phyloP scores from a whole-genome alignment of 108 stramenopile species.

The Skeletonema potamos region DNA sequence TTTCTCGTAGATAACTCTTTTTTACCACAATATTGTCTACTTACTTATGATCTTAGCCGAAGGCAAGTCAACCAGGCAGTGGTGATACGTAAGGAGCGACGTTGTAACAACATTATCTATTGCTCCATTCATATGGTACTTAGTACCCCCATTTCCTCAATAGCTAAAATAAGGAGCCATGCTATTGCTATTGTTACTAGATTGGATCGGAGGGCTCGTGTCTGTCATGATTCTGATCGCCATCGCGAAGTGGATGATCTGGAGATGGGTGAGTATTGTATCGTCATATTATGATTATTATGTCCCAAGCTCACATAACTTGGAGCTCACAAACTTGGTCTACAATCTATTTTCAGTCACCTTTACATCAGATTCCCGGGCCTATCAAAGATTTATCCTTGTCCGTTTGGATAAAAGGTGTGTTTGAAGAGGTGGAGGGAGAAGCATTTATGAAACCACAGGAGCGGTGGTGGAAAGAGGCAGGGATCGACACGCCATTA shows the following conservation, averaged over 20 bases:
- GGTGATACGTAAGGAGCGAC: too few species aligned
- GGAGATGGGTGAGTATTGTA: not conserved
- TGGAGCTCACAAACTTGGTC: too few species aligned
- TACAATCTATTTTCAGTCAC: not conserved
- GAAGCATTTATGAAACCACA: slow-evolving; percentile 57
- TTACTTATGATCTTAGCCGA: too few species aligned
- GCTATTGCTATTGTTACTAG: not conserved
- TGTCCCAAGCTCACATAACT: too few species aligned
- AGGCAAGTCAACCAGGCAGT: too few species aligned
- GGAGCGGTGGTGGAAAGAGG: slow-evolving; percentile 59
- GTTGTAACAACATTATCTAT: too few species aligned
- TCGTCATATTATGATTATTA: too few species aligned
- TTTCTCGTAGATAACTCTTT: too few species aligned
- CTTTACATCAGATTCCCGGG: slow-evolving; percentile 16
- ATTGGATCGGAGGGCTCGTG: not conserved
- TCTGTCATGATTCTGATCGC: not conserved
- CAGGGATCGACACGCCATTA: slow-evolving; percentile 39
- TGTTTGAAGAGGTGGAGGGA: slow-evolving; percentile 18
- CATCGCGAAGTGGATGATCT: not conserved
- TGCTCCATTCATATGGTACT: too few species aligned
- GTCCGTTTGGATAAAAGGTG: slow-evolving; percentile 31
- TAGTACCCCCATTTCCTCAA: too few species aligned
- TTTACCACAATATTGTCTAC: too few species aligned
- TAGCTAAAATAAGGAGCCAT: not conserved
- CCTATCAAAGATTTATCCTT: slow-evolving; percentile 8